Conservation (phyloP, 2,329 filamentous ascomycete species). For the Cercospora berteroae region DNA sequence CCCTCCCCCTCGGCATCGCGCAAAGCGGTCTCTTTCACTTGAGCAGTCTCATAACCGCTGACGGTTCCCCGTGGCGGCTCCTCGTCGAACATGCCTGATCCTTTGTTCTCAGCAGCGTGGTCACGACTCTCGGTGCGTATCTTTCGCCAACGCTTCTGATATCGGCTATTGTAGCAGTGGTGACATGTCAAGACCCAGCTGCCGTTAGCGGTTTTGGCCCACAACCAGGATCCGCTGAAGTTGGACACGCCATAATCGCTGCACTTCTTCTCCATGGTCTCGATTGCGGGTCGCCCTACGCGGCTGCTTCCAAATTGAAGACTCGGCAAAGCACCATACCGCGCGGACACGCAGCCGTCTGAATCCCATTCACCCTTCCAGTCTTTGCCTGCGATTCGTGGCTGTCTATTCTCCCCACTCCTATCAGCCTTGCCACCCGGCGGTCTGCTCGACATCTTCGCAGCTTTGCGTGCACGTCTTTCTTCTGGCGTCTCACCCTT, state of each 20-base stretch:
- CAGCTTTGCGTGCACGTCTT: neutral
- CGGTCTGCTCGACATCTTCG: neutral
- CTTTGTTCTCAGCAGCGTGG: too few species aligned
- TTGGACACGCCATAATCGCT: neutral
- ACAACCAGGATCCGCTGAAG: neutral
- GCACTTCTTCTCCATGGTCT: neutral
- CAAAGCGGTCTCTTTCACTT: too few species aligned
- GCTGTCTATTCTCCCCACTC: too few species aligned
- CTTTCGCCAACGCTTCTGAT: too few species aligned
- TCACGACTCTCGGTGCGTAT: too few species aligned
- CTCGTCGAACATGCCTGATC: too few species aligned
- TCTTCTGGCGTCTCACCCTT: neutral
- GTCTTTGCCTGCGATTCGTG: too few species aligned
- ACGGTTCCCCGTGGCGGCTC: too few species aligned
- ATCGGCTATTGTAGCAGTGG: too few species aligned
- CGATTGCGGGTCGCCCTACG: neutral
- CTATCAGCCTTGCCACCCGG: too few species aligned
- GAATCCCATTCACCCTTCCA: neutral
- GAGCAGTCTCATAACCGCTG: neutral
- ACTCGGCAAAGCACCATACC: neutral
- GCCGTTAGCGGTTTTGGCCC: neutral
- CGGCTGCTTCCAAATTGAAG: neutral
- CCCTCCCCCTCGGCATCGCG: accelerated
- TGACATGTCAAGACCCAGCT: too few species aligned
- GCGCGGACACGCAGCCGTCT: neutral